Conservation (phyloP, 768 basidiomycete species). For the Trametes cinnabarina region DNA sequence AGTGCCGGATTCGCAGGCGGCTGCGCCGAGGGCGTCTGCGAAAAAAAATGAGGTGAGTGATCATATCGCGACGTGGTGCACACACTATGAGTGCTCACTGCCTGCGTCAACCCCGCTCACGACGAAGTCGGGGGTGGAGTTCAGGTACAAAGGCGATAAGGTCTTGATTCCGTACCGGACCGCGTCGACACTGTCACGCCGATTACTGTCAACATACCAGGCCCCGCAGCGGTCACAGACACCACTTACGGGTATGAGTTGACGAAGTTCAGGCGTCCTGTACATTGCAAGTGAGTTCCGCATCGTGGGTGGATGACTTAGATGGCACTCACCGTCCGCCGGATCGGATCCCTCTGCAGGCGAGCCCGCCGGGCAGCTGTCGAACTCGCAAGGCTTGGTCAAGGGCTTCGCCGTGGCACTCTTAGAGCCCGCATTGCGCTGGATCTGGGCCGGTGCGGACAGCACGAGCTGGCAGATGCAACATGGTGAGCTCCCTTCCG, state of each 20-base stretch:
- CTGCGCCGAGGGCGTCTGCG: conserved; percentile 14
- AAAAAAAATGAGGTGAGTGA: neutral
- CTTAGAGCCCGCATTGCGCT: conserved; percentile 46
- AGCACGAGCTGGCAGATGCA: conserved; percentile 37
- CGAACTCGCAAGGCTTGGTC: conserved; percentile 39
- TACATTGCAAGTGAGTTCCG: neutral
- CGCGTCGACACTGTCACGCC: conserved; percentile 33
- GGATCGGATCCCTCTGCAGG: conserved; percentile 43
- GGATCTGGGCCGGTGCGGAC: conserved; percentile 45
- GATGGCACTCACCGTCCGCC: conserved; percentile 35
- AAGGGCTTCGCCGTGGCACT: conserved; percentile 34
- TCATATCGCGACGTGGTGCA: neutral
- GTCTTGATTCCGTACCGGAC: conserved; percentile 40
- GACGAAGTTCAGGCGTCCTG: conserved; percentile 43
- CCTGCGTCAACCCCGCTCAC: conserved; percentile 38
- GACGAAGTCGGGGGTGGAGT: conserved; percentile 36
- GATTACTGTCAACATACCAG: neutral
- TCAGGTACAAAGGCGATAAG: conserved; percentile 35
- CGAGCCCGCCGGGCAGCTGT: conserved; percentile 41
- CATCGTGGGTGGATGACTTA: neutral
- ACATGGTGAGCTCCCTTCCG: neutral
- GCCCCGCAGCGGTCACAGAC: neutral
- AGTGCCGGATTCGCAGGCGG: conserved; percentile 20
- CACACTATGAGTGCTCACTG: conserved; percentile 7
- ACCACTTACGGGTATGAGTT: conserved; percentile 39